A percentile compares a stretch with the other conserved stretches of the same genome.
Conservation (phyloP, 345 rosid genomes). For the Anacardium occidentale region DNA sequence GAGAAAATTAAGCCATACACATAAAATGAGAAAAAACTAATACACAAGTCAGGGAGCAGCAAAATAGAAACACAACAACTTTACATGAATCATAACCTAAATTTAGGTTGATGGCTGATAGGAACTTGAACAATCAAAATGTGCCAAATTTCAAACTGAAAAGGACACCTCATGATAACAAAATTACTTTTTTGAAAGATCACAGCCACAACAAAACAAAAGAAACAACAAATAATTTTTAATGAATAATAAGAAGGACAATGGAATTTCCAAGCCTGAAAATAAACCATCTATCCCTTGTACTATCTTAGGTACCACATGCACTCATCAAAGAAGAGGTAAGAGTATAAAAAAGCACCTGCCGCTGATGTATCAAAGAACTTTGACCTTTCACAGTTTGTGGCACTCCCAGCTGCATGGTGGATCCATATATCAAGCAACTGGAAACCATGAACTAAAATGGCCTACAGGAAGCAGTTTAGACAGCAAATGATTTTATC, state of each 20-base stretch:
- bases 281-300: background rate
- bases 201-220: too few relatives aligned
- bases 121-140: background rate
- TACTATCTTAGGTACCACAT: conserved; percentile 2
- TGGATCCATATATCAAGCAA: conserved; percentile 84
- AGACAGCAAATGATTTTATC: conserved; percentile 10
- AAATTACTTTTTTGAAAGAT: too few relatives aligned
- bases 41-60: background rate
- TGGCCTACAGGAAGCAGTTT: conserved; percentile 51
- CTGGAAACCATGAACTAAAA: conserved; percentile 91
- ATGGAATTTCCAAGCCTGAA: background rate
- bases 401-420: conserved; percentile 58
- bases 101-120: background rate
- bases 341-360: conserved; percentile 41
- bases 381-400: conserved; percentile 62
- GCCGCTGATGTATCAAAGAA: conserved; percentile 62
- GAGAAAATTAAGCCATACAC: background rate
- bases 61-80: background rate
- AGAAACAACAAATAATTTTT: background rate
- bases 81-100: background rate
- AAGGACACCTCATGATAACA: background rate
- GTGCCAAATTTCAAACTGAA: background rate
- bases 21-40: background rate
- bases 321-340: conserved; percentile 12
- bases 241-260: background rate